phyloP scores from a whole-genome alignment of 1,284 basidiomycete species.

The Limonomyces culmigenus region DNA sequence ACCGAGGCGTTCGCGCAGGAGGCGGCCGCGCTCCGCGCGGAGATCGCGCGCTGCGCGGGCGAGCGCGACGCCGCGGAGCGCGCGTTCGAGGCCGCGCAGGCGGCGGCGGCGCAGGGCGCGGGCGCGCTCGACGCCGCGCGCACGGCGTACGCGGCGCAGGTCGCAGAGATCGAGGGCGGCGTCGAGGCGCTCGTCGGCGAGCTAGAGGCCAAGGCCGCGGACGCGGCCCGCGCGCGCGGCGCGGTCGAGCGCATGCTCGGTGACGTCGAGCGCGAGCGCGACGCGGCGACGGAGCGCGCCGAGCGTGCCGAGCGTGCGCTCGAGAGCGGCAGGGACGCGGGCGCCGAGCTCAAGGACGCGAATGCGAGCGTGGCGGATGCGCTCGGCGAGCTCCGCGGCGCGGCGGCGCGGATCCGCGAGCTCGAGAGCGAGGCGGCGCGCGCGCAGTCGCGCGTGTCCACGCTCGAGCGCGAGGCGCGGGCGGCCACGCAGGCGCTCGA shows the following conservation, averaged over 20 bases:
- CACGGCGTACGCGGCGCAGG: constrained; percentile 46
- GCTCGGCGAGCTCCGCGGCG: constrained; percentile 35
- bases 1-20: constrained; percentile 46
- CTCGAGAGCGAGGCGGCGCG: constrained; percentile 36
- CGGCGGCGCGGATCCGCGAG: constrained; percentile 35
- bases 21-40: constrained; percentile 21
- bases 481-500: constrained; percentile 19
- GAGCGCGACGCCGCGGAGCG: neutral
- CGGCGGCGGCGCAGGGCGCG: constrained; percentile 33
- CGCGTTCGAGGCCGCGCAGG: constrained; percentile 3
- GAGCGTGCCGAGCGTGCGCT: constrained; percentile 42
- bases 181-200: constrained; percentile 48
- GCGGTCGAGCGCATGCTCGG: constrained; percentile 22
- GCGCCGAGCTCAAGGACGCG: constrained; percentile 42
- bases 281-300: constrained; percentile 36
- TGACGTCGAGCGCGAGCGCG: constrained; percentile 29
- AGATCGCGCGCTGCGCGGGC: neutral
- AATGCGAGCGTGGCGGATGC: constrained; percentile 38
- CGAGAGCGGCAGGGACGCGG: constrained; percentile 44
- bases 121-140: constrained; percentile 33
- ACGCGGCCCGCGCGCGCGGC: constrained; percentile 28
- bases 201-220: constrained; percentile 35
- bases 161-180: constrained; percentile 50
- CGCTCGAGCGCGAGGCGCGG: constrained; percentile 13
- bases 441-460: constrained; percentile 26